Conservation (phyloP, 2,329 filamentous ascomycete species). For the Diplodia mutila region DNA sequence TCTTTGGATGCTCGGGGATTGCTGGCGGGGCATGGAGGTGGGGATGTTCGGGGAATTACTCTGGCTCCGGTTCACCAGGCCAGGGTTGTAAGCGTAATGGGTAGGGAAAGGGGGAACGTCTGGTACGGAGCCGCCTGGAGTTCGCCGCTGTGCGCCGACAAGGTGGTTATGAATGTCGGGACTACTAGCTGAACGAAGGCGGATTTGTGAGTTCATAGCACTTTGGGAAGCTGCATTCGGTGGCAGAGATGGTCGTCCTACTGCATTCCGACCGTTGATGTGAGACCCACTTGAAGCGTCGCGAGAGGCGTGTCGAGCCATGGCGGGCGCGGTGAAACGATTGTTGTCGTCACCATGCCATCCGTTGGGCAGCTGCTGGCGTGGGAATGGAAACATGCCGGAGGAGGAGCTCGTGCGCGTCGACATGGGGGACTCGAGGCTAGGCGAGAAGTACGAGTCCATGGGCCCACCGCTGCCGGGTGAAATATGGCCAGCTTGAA, state of each 20-base stretch:
- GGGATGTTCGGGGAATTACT: slow-evolving; percentile 73
- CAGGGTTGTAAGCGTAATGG: slow-evolving; percentile 61
- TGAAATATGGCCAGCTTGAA: slow-evolving; percentile 55
- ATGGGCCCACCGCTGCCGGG: slow-evolving; percentile 64
- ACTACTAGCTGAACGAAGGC: slow-evolving; percentile 89
- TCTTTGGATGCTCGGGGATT: slow-evolving; percentile 70
- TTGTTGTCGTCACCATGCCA: slow-evolving; percentile 73
- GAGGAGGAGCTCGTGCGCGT: slow-evolving; percentile 74
- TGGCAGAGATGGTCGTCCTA: slow-evolving; percentile 77
- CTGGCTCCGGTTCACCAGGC: slow-evolving; percentile 74
- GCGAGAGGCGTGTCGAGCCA: slow-evolving; percentile 78
- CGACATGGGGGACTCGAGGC: slow-evolving; percentile 76
- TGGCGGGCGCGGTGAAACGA: slow-evolving; percentile 85
- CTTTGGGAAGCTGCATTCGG: slow-evolving; percentile 60
- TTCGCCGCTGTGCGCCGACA: slow-evolving; percentile 60
- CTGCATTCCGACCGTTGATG: slow-evolving; percentile 64
- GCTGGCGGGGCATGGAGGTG: slow-evolving; percentile 69
- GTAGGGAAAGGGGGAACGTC: slow-evolving; percentile 58
- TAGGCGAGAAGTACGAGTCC: slow-evolving; percentile 93
- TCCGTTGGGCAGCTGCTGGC: slow-evolving; percentile 68
- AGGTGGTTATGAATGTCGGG: slow-evolving; percentile 83
- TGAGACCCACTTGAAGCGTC: slow-evolving; percentile 70
- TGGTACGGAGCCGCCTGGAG: slow-evolving; percentile 45
- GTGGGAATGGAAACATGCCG: slow-evolving; percentile 79
- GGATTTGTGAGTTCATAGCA: slow-evolving; percentile 61